Conservation (phyloP, 1,284 basidiomycete genomes). For the Ustilago trichophora region DNA sequence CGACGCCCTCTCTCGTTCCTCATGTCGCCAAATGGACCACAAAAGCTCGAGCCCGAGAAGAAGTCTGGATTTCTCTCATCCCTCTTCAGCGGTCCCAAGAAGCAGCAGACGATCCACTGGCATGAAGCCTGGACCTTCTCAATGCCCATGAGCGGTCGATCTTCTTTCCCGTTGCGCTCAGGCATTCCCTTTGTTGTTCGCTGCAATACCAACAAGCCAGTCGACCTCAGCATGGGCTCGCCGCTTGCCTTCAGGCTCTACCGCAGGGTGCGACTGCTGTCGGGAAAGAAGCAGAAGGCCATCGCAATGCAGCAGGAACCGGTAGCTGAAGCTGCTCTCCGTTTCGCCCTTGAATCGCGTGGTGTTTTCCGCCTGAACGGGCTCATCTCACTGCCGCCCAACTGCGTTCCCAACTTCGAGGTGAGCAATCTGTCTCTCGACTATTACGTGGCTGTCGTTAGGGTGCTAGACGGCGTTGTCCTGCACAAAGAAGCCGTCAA, state of each 20-base stretch:
- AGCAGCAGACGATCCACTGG: constrained; percentile 11
- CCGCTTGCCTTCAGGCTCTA: constrained; percentile 26
- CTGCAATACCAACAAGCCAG: constrained; percentile 27
- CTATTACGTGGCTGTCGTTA: constrained; percentile 54
- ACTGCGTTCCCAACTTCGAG: constrained; percentile 53
- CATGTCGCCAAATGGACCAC: constrained; percentile 16
- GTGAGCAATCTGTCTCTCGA: constrained; percentile 40
- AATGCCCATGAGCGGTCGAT: constrained; percentile 29
- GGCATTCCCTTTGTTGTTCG: constrained; percentile 47
- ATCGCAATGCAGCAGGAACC: constrained; percentile 31
- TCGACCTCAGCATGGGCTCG: constrained; percentile 15
- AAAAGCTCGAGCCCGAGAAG: constrained; percentile 18
- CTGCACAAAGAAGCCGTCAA: constrained; percentile 21
- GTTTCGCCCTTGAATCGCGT: constrained; percentile 8
- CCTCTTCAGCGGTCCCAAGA: constrained; percentile 20
- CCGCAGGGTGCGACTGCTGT: constrained; percentile 17
- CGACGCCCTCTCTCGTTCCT: constrained; percentile 16
- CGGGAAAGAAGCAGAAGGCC: constrained; percentile 18
- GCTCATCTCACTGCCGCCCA: constrained; percentile 36
- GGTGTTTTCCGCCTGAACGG: constrained; percentile 33
- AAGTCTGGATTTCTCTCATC: constrained; percentile 19
- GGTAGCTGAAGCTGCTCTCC: constrained; percentile 21
- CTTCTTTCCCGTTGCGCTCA: constrained; percentile 44
- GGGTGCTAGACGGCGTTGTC: constrained; percentile 12
- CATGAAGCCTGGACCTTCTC: constrained; percentile 45